Evolutionary conservation across 2,329 filamentous ascomycete species (phyloP), one percentile per base, ranked within the genome.

Genomic region (Ceratocystis huliohia): DNA sequence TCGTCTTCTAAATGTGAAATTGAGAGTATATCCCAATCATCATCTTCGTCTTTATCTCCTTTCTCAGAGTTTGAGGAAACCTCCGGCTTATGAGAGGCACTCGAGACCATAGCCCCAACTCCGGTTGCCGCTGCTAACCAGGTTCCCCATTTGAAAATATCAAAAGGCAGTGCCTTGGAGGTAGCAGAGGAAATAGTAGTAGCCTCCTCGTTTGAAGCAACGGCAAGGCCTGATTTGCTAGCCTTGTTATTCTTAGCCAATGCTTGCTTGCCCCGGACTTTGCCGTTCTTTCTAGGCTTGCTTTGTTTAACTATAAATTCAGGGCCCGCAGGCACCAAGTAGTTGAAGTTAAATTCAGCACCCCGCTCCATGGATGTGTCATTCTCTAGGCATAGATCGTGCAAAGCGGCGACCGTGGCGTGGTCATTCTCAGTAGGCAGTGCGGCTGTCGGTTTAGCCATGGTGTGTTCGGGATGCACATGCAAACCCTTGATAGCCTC

Each of bases 291-390:
- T 33, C 41, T 67, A 25, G 33, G n/a, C 53, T 67, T 67, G 57
- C 41, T 45, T 5, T 48, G 44, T 45, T 53, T 63, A 8, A 67
- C 41, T 10, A 61, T 45, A 28, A 67, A 67, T 53, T 67, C 65
- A 6, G 62, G 50, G 41, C 61, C 65, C 25, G 50, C 20, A 25
- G 61, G 50, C 15, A 46, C 50, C n/a, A 67, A 20, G 22, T 64
- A 67, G 50, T 67, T 64, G 48, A 67, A 57, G 41, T 63, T 64
- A 30, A 67, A 67, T 20, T 64, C 65, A 17, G 65, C 48, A 15
- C 65, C 63, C 15, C 65, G 65, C 25, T 57, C 65, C 3, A 59
- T 62, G 4, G 65, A 64, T 17, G 65, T 67, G 22, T 67, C 65
- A 48, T 64, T 46, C 0, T 37, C n/a, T 53, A 64, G 25, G 41